Conservation (phyloP, 2,329 filamentous ascomycete genomes). For the Aspergillus tanneri region DNA sequence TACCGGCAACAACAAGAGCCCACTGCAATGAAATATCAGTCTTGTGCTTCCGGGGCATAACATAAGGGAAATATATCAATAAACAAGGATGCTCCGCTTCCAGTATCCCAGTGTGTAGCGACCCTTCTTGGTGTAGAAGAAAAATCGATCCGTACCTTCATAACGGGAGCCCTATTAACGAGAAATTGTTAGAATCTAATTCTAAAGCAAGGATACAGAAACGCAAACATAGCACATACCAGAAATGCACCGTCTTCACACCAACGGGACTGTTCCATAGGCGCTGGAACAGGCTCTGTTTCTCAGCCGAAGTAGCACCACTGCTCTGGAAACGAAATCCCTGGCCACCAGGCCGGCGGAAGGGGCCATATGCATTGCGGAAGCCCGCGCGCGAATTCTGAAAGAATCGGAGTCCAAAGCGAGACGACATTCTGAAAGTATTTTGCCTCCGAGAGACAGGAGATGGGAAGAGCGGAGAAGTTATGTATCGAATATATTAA, state of each 20-base stretch:
- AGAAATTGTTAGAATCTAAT: neutral
- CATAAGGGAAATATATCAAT: neutral
- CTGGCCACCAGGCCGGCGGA: slow-evolving; percentile 51
- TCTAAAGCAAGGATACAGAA: neutral
- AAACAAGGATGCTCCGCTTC: neutral
- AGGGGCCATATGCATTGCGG: slow-evolving; percentile 56
- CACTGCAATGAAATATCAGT: slow-evolving; percentile 56
- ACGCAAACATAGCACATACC: slow-evolving; percentile 54
- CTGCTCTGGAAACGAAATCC: slow-evolving; percentile 71
- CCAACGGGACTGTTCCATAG: slow-evolving; percentile 82
- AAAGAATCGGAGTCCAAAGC: slow-evolving; percentile 58
- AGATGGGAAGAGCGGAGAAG: slow-evolving; percentile 12
- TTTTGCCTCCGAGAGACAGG: slow-evolving; percentile 6
- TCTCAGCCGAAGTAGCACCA: slow-evolving; percentile 49
- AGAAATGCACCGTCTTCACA: slow-evolving; percentile 96
- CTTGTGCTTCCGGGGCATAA: neutral
- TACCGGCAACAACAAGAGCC: slow-evolving; percentile 86
- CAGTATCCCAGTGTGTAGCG: neutral
- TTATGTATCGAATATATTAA: neutral
- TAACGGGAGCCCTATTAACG: slow-evolving; percentile 75
- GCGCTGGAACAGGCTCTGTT: slow-evolving; percentile 63
- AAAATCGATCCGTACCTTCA: slow-evolving; percentile 61
- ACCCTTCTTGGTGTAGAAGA: neutral
- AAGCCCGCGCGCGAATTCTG: slow-evolving; percentile 51
- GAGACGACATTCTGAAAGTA: slow-evolving; percentile 52